Percentiles rank a stretch among this genome's conserved stretches.
Evolutionary conservation across 176 grass and related monocot species (phyloP).

Genomic region (Alloteropsis semialata): DNA sequence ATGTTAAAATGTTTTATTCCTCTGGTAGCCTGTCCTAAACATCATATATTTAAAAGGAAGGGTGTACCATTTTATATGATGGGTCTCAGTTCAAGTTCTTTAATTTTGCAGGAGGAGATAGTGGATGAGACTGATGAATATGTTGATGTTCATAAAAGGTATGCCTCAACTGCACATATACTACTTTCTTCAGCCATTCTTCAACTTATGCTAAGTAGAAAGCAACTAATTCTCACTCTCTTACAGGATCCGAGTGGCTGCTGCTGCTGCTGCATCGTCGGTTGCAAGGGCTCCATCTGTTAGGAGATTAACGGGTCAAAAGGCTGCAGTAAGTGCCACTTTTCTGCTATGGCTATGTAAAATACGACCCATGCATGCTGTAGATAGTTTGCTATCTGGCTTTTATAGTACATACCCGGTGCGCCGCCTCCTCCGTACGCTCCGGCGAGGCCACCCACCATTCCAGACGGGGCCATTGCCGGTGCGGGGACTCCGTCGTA

Average conservation of each 20-base stretch:
- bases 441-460: too few species aligned
- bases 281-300: conserved; percentile 94
- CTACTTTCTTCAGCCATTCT: conserved; percentile 11
- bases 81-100: background rate
- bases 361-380: background rate
- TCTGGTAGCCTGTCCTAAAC: background rate
- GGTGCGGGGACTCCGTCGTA: too few species aligned
- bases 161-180: background rate
- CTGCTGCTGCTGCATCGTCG: conserved; percentile 87
- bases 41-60: background rate
- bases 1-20: conserved; percentile 21
- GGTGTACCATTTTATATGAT: background rate
- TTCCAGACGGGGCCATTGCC: too few species aligned
- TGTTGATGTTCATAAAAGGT: conserved; percentile 99
- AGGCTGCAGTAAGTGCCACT: conserved; percentile 66
- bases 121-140: conserved; percentile 99
- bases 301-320: conserved; percentile 85
- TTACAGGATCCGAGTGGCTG: conserved; percentile 87
- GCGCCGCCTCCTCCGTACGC: too few species aligned
- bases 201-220: background rate
- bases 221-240: conserved; percentile 22
- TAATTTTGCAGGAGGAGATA: conserved; percentile 85
- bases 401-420: too few species aligned
- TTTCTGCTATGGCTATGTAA: conserved; percentile 1
- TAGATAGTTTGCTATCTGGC: background rate